These are phyloP conservation scores for Ceratocystis lukuohia DNA, from an alignment of 2,329 filamentous ascomycete genomes.

Conservation along the genomic window DNA sequence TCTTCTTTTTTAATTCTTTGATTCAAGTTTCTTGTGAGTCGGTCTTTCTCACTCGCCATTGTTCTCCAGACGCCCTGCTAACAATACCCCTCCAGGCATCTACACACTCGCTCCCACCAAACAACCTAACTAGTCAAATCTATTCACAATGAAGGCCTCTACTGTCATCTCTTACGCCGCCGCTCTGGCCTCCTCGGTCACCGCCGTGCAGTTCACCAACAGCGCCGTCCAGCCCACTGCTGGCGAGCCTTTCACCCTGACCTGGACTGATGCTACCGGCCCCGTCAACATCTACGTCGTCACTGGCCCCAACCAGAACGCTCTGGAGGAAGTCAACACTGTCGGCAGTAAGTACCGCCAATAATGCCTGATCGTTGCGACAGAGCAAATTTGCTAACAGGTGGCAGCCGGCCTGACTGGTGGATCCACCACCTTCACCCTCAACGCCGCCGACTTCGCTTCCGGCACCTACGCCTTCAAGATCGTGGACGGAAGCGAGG, in stretches of 20 bases:
- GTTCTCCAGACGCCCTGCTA: background rate
- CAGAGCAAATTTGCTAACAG: background rate
- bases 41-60: background rate
- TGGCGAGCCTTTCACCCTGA: constrained; percentile 37
- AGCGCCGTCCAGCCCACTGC: constrained; percentile 41
- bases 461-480: constrained; percentile 34
- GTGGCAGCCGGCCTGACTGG: constrained; percentile 27
- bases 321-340: constrained; percentile 31
- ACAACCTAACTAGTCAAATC: constrained; percentile 8
- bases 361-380: no score
- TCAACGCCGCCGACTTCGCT: constrained; percentile 26
- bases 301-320: constrained; percentile 34
- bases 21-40: background rate
- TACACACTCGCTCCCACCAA: constrained; percentile 1
- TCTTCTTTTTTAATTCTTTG: constrained; percentile 1
- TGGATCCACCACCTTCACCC: constrained; percentile 30
- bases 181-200: constrained; percentile 39
- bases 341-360: constrained; percentile 37
- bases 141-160: constrained; percentile 42
- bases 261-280: constrained; percentile 35
- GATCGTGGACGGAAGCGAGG: constrained; percentile 29
- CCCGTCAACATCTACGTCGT: constrained; percentile 41
- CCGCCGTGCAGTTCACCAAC: constrained; percentile 24
- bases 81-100: background rate
- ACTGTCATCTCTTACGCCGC: constrained; percentile 36